These are phyloP conservation scores for Plectosphaerella plurivora DNA, from an alignment of 2,329 filamentous ascomycete genomes.

Conservation along the genomic window DNA sequence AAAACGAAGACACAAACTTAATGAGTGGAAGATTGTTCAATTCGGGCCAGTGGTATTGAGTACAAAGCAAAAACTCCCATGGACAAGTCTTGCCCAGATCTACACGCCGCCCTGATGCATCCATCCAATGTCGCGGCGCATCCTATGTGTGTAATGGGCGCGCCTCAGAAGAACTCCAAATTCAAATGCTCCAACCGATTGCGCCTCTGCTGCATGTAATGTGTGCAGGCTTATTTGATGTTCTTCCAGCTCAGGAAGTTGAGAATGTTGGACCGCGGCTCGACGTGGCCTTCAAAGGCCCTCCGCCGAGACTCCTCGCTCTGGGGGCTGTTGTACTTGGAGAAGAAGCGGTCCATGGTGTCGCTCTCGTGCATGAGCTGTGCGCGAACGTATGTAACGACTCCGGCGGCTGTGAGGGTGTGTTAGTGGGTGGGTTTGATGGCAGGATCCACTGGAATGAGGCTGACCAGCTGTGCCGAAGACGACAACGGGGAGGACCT, in stretches of 20 bases:
- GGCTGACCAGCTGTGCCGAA: neutral
- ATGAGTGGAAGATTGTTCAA: too few relatives aligned
- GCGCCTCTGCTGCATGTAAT: neutral
- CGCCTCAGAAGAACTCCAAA: neutral
- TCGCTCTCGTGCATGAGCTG: slow-evolving; percentile 26
- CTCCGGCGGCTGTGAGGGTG: slow-evolving; percentile 10
- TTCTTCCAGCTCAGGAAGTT: slow-evolving; percentile 25
- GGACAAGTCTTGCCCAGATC: neutral
- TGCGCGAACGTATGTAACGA: slow-evolving; percentile 25
- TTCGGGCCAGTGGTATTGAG: too few relatives aligned
- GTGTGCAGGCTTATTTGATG: neutral
- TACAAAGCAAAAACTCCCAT: neutral
- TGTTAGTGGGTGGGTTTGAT: neutral
- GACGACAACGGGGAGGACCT: neutral
- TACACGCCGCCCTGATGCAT: neutral
- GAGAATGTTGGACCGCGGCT: slow-evolving; percentile 28
- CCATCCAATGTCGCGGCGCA: too few relatives aligned
- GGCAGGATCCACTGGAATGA: neutral
- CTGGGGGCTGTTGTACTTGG: slow-evolving; percentile 29
- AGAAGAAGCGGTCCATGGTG: slow-evolving; percentile 31
- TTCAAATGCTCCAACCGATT: neutral
- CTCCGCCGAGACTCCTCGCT: slow-evolving; percentile 27
- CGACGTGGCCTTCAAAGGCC: slow-evolving; percentile 25
- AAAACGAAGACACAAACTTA: too few relatives aligned
- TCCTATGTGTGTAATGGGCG: too few relatives aligned